phyloP scores from a whole-genome alignment of 371 early-diverging fungal genomes.

The Capillidium heterosporum region DNA sequence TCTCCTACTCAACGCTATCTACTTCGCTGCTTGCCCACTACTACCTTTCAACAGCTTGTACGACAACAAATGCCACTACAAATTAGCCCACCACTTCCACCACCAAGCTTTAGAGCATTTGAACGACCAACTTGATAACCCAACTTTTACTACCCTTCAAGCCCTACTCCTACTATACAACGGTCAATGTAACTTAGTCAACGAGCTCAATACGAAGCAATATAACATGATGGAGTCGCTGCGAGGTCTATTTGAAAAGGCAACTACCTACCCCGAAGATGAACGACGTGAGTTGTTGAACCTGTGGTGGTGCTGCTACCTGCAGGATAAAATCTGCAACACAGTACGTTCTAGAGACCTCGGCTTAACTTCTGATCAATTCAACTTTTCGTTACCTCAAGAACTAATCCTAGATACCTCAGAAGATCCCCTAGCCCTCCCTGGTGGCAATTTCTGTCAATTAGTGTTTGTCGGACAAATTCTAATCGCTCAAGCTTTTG shows the following conservation, averaged over 20 bases:
- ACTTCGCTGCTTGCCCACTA: neutral
- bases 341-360: neutral
- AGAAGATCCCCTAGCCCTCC: neutral
- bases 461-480: neutral
- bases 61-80: neutral
- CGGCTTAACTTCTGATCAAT: neutral
- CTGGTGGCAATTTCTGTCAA: neutral
- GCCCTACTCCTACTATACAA: constrained; percentile 1
- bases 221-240: neutral
- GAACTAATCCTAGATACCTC: neutral
- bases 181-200: neutral
- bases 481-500: neutral
- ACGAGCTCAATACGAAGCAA: neutral
- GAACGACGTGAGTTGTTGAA: neutral
- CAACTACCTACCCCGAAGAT: neutral
- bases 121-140: neutral
- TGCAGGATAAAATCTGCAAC: constrained; percentile 5
- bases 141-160: neutral
- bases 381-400: neutral
- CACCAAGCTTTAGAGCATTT: neutral
- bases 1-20: neutral
- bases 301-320: neutral
- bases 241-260: neutral
- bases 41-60: neutral
- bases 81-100: neutral